These are phyloP conservation scores for Allium cepa DNA, from an alignment of 106 monocot genomes.

Conservation along the genomic window DNA sequence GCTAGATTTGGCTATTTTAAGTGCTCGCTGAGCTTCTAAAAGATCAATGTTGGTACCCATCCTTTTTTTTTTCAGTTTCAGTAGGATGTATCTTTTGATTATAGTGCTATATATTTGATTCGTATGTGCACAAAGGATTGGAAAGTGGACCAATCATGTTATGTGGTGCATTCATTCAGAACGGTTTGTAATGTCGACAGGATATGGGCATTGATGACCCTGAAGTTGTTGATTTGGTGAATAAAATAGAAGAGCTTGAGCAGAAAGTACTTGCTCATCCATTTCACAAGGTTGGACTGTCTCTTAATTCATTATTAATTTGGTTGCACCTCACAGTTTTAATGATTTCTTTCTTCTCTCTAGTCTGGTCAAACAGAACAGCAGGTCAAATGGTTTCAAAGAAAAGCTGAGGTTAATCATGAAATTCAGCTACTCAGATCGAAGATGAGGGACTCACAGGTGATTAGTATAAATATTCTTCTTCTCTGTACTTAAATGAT, in stretches of 20 bases:
- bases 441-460: slow-evolving; percentile 95
- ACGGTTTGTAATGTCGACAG: slow-evolving; percentile 15
- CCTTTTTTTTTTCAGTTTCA: no score
- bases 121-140: not conserved
- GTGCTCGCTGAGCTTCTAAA: no score
- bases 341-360: not conserved
- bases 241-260: slow-evolving; percentile 76
- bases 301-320: not conserved
- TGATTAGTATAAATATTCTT: slow-evolving; percentile 6
- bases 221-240: slow-evolving; percentile 37
- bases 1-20: no score
- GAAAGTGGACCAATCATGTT: not conserved
- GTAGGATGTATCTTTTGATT: no score
- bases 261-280: slow-evolving; percentile 73
- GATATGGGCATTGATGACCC: slow-evolving; percentile 64
- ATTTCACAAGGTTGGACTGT: slow-evolving; percentile 63
- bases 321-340: not conserved
- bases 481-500: no score
- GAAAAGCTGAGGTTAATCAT: slow-evolving; percentile 94
- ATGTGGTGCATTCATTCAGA: not conserved
- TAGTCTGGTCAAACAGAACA: slow-evolving; percentile 88
- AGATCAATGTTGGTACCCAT: no score
- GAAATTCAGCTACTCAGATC: slow-evolving; percentile 92
- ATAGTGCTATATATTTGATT: not conserved
- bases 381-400: slow-evolving; percentile 79